A percentile compares a stretch with the other conserved stretches of the same genome.
Evolutionary conservation across 2,329 filamentous ascomycete species (phyloP).

Genomic region (Drechslerella stenobrocha): DNA sequence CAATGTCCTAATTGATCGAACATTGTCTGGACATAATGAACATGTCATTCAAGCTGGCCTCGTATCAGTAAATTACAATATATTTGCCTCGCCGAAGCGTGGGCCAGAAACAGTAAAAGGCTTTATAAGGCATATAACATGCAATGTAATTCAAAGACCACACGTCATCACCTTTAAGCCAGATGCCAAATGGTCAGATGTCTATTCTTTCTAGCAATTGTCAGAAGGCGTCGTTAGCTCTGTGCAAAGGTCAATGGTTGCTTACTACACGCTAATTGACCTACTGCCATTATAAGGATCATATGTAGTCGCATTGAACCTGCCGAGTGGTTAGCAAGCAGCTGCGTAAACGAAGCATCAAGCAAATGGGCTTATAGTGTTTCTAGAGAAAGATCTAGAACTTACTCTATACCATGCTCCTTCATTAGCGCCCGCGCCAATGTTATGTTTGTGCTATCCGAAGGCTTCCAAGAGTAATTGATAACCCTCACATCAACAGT

Average conservation of each 20-base stretch:
- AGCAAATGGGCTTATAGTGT: background rate
- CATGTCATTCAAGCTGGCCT: no score
- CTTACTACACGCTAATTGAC: background rate
- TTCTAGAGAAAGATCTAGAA: background rate
- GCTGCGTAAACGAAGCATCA: background rate
- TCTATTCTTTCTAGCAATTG: background rate
- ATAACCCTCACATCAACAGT: slow-evolving; percentile 25
- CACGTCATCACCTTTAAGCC: background rate
- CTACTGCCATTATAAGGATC: slow-evolving; percentile 10
- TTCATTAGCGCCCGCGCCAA: slow-evolving; percentile 17
- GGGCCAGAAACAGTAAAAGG: no score
- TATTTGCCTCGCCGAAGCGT: no score
- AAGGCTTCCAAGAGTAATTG: slow-evolving; percentile 5
- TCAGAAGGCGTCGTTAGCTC: background rate
- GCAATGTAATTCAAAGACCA: no score
- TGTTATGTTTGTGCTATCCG: slow-evolving; percentile 1
- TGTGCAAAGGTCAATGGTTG: background rate
- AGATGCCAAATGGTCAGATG: background rate
- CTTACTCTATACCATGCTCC: slow-evolving; percentile 19
- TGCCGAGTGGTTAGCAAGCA: background rate
- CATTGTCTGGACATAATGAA: no score
- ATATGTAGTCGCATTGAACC: slow-evolving; percentile 19
- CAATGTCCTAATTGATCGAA: no score
- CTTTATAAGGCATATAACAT: no score
- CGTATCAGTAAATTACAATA: no score